Percentiles rank a stretch among this genome's conserved stretches.
These are phyloP conservation scores for Cyclotella cryptica DNA, from an alignment of 108 stramenopile species.

Conservation along the genomic window DNA sequence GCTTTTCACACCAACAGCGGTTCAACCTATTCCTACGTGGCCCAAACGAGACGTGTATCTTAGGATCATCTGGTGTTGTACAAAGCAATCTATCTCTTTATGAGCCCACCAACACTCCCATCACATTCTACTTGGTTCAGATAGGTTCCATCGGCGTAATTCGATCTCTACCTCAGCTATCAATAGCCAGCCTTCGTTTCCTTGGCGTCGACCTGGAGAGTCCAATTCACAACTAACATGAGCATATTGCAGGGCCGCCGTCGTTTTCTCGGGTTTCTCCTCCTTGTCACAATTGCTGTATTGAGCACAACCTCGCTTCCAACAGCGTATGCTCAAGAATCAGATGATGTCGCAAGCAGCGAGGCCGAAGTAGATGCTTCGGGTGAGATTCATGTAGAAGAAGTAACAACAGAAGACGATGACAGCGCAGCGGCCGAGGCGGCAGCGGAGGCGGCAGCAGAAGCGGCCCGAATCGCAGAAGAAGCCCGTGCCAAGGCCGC, in stretches of 20 bases:
- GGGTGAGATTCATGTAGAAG: conserved; percentile 35
- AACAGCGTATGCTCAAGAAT: conserved; percentile 24
- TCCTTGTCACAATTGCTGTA: conserved; percentile 35
- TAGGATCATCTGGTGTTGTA: no score
- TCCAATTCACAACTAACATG: no score
- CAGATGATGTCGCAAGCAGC: conserved; percentile 6
- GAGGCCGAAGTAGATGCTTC: conserved; percentile 34
- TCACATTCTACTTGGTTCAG: no score
- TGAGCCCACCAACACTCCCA: not conserved
- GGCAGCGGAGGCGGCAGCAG: conserved; percentile 8
- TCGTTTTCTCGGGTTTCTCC: conserved; percentile 31
- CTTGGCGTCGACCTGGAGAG: no score
- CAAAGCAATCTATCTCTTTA: not conserved
- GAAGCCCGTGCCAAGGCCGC: conserved; percentile 1
- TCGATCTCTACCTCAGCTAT: no score
- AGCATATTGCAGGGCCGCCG: conserved; percentile 8
- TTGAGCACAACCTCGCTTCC: conserved; percentile 29
- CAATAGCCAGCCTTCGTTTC: no score
- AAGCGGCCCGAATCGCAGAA: conserved; percentile 12
- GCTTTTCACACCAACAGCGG: not conserved
- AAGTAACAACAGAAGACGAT: conserved; percentile 16
- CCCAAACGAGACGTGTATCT: not conserved
- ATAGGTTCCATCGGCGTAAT: no score
- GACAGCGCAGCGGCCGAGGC: conserved; percentile 1
- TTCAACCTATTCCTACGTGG: conserved; percentile 5